phyloP scores from a whole-genome alignment of 78 protist genomes.

The Anaeramoeba ignava region DNA sequence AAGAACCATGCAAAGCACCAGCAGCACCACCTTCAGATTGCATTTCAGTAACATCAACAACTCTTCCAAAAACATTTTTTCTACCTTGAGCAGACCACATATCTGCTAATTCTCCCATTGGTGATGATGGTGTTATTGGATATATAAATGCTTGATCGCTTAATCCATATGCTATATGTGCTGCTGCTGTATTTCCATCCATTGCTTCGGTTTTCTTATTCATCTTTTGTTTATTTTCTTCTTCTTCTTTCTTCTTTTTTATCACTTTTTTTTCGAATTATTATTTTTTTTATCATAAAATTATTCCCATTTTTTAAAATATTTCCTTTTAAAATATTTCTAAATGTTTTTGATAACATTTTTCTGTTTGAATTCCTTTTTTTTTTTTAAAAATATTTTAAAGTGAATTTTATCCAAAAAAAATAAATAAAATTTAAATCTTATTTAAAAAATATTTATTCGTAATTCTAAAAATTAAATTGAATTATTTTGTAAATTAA shows the following conservation, averaged over 20 bases:
- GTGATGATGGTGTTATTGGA: constrained; percentile 57
- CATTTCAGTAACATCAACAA: constrained; percentile 26
- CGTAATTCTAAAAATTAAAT: background rate
- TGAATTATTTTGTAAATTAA: background rate
- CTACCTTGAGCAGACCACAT: constrained; percentile 20
- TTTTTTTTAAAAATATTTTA: too few relatives aligned
- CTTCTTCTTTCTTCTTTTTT: background rate
- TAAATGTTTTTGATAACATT: too few relatives aligned
- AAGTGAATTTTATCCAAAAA: constrained; percentile 1
- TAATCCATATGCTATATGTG: constrained; percentile 37
- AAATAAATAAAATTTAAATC: background rate
- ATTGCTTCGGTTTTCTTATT: too few relatives aligned
- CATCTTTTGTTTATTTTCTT: background rate
- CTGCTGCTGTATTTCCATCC: constrained; percentile 55
- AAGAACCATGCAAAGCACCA: constrained; percentile 52
- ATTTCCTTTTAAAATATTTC: constrained; percentile 6
- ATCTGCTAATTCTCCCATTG: constrained; percentile 44
- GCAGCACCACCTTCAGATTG: constrained; percentile 58
- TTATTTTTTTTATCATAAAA: background rate
- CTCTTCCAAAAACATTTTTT: constrained; percentile 40
- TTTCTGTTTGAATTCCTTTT: too few relatives aligned
- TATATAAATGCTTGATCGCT: constrained; percentile 27
- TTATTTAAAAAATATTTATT: background rate
- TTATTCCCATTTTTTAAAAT: background rate
- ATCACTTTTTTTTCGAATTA: background rate